Conservation (phyloP, 805 yeast species). For the Wickerhamiella sorbophila region DNA sequence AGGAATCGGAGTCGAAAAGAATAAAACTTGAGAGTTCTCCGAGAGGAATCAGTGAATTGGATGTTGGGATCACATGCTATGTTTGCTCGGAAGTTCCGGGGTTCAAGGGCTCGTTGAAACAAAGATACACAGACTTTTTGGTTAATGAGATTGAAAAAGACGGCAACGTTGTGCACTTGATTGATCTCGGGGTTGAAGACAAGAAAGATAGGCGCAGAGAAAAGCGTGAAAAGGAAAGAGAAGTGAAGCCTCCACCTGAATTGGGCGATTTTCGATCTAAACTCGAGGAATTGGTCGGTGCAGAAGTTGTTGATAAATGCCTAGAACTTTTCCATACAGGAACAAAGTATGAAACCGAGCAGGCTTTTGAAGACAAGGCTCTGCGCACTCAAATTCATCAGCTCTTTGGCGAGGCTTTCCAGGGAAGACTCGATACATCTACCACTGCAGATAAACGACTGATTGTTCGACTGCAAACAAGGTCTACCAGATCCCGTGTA, state of each 20-base stretch:
- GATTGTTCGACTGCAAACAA: slow-evolving; percentile 41
- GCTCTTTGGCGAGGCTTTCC: slow-evolving; percentile 56
- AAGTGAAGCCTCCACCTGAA: slow-evolving; percentile 6
- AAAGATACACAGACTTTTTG: slow-evolving; percentile 81
- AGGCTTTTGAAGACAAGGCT: slow-evolving; percentile 49
- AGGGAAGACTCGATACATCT: slow-evolving; percentile 59
- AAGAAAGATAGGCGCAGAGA: slow-evolving; percentile 15
- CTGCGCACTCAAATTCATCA: slow-evolving; percentile 70
- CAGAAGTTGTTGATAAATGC: slow-evolving; percentile 42
- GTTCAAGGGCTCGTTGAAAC: slow-evolving; percentile 68
- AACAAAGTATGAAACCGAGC: slow-evolving; percentile 40
- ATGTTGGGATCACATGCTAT: slow-evolving; percentile 78
- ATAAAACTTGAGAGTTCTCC: slow-evolving; percentile 3
- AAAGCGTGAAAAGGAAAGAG: slow-evolving; percentile 12
- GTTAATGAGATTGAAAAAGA: slow-evolving; percentile 71
- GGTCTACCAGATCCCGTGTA: slow-evolving; percentile 22
- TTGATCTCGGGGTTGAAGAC: slow-evolving; percentile 28
- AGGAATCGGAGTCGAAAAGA: slow-evolving; percentile 3
- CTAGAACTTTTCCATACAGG: slow-evolving; percentile 42
- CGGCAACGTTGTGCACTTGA: slow-evolving; percentile 60
- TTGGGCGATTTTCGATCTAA: slow-evolving; percentile 30
- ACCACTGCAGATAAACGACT: slow-evolving; percentile 52
- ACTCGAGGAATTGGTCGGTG: slow-evolving; percentile 44
- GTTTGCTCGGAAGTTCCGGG: slow-evolving; percentile 43
- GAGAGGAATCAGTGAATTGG: slow-evolving; percentile 46